Percentiles rank a stretch among this genome's conserved stretches.
phyloP scores from a whole-genome alignment of 768 basidiomycete genomes.

The Psilocybe tampanensis region DNA sequence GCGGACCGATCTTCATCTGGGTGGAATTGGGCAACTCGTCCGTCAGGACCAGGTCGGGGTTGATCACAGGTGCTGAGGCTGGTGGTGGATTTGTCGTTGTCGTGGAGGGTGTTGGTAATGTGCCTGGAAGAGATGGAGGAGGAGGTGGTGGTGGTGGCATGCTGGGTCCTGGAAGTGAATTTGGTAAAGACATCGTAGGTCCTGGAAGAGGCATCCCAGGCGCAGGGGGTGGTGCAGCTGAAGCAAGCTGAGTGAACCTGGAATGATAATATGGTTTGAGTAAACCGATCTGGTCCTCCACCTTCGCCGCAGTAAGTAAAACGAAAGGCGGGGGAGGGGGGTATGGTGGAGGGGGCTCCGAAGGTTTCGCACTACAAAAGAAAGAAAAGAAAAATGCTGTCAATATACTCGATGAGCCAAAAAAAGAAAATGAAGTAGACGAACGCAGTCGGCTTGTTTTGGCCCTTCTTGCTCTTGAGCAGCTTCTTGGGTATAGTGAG shows the following conservation, averaged over 20 bases:
- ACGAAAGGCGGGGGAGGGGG: constrained; percentile 85
- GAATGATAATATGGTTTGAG: constrained; percentile 74
- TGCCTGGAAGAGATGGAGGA: constrained; percentile 14
- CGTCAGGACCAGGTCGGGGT: constrained; percentile 43
- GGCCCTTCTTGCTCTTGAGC: constrained; percentile 63
- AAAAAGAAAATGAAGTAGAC: constrained; percentile 27
- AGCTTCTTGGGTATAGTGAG: constrained; percentile 79
- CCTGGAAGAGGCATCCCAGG: constrained; percentile 6
- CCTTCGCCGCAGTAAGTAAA: constrained; percentile 62
- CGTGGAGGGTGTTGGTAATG: constrained; percentile 17
- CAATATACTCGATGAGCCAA: too few species aligned
- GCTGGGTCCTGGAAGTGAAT: constrained; percentile 16
- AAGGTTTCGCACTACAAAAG: constrained; percentile 55
- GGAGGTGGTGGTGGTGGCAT: constrained; percentile 20
- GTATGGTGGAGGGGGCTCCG: constrained; percentile 79
- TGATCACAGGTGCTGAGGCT: constrained; percentile 5
- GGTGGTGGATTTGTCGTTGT: constrained; percentile 17
- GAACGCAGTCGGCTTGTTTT: constrained; percentile 49
- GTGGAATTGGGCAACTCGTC: constrained; percentile 64
- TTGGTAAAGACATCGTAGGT: background rate
- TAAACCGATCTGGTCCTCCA: constrained; percentile 84
- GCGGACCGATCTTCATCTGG: constrained; percentile 76
- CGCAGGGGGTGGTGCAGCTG: constrained; percentile 22
- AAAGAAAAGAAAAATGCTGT: background rate
- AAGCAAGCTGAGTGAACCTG: constrained; percentile 50